Evolutionary conservation across 2,329 filamentous ascomycete species (phyloP).

Genomic region (Phaeosphaeriaceae sp.): DNA sequence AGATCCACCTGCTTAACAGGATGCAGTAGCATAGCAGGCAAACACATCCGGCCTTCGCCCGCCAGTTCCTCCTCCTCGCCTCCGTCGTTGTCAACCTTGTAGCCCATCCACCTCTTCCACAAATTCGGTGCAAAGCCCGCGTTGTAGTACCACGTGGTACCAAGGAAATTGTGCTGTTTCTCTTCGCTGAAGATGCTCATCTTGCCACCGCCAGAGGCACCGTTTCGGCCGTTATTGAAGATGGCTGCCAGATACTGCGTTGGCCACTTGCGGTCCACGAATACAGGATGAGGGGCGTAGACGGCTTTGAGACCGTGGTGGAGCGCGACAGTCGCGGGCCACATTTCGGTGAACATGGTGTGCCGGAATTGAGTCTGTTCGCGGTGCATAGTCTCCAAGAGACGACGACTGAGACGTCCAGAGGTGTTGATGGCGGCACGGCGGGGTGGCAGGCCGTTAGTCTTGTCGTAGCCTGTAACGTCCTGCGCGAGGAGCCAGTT

Average conservation of each 20-base stretch:
- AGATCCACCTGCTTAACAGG: conserved; percentile 60
- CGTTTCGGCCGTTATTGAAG: conserved; percentile 63
- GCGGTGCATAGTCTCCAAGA: conserved; percentile 76
- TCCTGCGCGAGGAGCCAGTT: conserved; percentile 77
- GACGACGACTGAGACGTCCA: conserved; percentile 69
- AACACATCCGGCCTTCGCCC: conserved; percentile 58
- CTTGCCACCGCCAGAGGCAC: conserved; percentile 57
- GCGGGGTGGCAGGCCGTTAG: conserved; percentile 66
- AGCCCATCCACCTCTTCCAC: conserved; percentile 64
- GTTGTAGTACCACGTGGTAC: conserved; percentile 62
- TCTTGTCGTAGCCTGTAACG: conserved; percentile 70
- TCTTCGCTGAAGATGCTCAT: conserved; percentile 59
- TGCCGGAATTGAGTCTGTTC: conserved; percentile 73
- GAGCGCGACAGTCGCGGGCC: conserved; percentile 72
- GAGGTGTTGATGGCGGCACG: conserved; percentile 76
- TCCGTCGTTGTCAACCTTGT: conserved; percentile 59
- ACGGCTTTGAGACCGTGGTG: conserved; percentile 81
- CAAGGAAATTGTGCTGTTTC: conserved; percentile 61
- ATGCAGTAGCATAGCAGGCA: conserved; percentile 57
- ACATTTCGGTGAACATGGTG: conserved; percentile 83
- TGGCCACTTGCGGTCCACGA: conserved; percentile 64
- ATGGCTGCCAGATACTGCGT: conserved; percentile 61
- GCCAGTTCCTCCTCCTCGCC: conserved; percentile 53
- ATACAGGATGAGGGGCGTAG: conserved; percentile 66
- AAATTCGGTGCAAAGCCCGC: conserved; percentile 61